Evolutionary conservation across 441 rosid genomes (phyloP).

Genomic region (Pelargonium myrrhifolium): DNA sequence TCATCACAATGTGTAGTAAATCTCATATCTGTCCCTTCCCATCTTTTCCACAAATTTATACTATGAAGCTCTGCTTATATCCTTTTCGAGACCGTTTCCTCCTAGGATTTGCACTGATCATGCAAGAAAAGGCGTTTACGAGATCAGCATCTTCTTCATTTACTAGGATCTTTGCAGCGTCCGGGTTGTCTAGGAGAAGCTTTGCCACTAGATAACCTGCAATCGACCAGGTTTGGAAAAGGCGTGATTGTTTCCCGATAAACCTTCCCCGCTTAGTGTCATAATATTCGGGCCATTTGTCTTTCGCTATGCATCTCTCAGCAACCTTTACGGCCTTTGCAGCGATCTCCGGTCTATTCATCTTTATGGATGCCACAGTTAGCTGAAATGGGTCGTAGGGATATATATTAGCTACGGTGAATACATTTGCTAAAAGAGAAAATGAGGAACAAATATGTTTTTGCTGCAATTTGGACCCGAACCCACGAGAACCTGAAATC

Average conservation of each 20-base stretch:
- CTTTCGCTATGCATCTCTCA: constrained; percentile 44
- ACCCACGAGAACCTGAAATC: too few species aligned
- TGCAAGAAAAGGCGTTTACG: constrained; percentile 53
- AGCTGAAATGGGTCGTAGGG: constrained; percentile 31
- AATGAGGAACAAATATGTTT: too few species aligned
- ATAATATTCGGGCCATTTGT: constrained; percentile 68
- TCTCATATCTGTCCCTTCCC: too few species aligned
- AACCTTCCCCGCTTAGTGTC: constrained; percentile 56
- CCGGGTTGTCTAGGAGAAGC: constrained; percentile 47
- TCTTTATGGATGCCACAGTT: constrained; percentile 61
- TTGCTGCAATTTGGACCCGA: too few species aligned
- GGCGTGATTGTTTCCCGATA: constrained; percentile 53
- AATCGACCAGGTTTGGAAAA: constrained; percentile 64
- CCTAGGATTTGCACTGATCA: constrained; percentile 56
- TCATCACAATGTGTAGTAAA: neutral
- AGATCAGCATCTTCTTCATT: constrained; percentile 56
- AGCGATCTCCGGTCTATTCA: constrained; percentile 63
- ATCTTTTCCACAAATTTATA: constrained; percentile 21
- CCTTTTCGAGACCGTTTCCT: constrained; percentile 47
- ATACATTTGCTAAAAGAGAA: neutral
- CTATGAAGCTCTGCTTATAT: constrained; percentile 42
- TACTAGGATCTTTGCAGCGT: constrained; percentile 45
- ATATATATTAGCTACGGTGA: neutral
- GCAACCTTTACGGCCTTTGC: constrained; percentile 51
- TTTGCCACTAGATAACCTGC: constrained; percentile 61